Evolutionary conservation across 352 stramenopile genomes (phyloP), one percentile per base, ranked within the genome.

Genomic region (Phytophthora quininea): DNA sequence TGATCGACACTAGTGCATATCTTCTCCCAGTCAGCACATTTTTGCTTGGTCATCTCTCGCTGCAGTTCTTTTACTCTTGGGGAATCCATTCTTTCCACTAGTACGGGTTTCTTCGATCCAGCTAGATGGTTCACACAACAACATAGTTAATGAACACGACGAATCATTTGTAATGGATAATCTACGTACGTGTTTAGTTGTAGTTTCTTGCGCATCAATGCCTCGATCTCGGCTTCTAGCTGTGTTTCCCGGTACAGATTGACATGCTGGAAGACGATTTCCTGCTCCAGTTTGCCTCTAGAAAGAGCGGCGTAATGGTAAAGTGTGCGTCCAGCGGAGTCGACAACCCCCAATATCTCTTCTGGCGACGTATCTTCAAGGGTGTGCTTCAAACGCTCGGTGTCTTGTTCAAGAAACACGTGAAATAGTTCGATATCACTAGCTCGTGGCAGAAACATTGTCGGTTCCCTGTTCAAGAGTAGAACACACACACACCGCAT

Each of bases 291-390:
- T 6, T 64, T 65, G 9, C 54, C 38, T 10, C 45, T 61, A 3
- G 62, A 77, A n/a, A 89, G 60, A 10, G 71, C 68, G 4, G 71
- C 80, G 52, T 89, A 89, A 55, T 89, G 80, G 30, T 88, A 89
- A 5, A 84, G 48, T 1, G 64, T 73, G 8, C 76, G 74, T 31
- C 68, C 52, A 1, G 53, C 38, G 2, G 38, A 19, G 33, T 89
- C 78, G 6, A 76, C 59, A 29, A 85, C 61, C 3, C 40, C 27
- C 8, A 86, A 42, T 10, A 83, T 47, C 38, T 86, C 58, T 46
- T 62, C 47, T 8, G 78, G 76, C 0, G 68, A 69, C 38, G 59
- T 58, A 3, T 71, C n/a, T 1, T 45, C 6, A 6, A 86, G 32
- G 31, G 68, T 69, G 11, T 61, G 54, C 12, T 56, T 15, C 24